Evolutionary conservation across 1,284 basidiomycete genomes (phyloP).

Genomic region (Vanrija pseudolonga): DNA sequence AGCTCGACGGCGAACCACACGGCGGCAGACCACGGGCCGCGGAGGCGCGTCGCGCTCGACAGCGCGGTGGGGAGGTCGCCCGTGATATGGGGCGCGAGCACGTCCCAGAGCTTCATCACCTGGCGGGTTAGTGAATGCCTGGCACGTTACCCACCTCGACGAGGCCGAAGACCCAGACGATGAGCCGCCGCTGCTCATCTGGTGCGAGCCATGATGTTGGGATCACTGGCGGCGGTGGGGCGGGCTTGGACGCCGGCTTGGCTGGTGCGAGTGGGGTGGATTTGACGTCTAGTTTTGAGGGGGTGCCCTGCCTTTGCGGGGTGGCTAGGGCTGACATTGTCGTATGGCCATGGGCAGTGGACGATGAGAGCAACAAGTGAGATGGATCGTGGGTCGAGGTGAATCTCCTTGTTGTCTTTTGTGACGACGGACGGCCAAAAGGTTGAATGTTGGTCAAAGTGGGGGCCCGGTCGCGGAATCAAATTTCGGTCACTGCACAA

Average conservation of each 20-base stretch:
- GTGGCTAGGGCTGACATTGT: background rate
- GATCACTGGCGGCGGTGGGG: constrained; percentile 33
- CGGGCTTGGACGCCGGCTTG: constrained; percentile 8
- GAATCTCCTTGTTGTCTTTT: background rate
- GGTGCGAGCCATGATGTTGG: constrained; percentile 37
- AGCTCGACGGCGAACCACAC: constrained; percentile 34
- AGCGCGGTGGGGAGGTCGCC: constrained; percentile 32
- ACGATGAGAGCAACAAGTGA: background rate
- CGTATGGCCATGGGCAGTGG: too few species aligned
- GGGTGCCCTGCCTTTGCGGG: background rate
- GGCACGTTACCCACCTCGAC: constrained; percentile 34
- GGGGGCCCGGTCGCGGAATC: too few species aligned
- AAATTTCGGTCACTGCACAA: too few species aligned
- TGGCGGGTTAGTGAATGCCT: constrained; percentile 8
- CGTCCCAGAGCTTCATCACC: constrained; percentile 46
- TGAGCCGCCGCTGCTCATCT: constrained; percentile 40
- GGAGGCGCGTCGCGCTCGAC: constrained; percentile 22
- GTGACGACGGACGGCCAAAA: background rate
- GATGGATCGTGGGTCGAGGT: background rate
- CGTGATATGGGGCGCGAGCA: constrained; percentile 32
- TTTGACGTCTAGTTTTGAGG: background rate
- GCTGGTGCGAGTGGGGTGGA: background rate
- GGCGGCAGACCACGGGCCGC: constrained; percentile 24
- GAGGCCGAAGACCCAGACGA: constrained; percentile 36
- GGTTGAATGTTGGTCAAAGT: too few species aligned